Evolutionary conservation across 352 stramenopile species (phyloP), one percentile per base, ranked within the genome.

Genomic region (Phytophthora idaei): DNA sequence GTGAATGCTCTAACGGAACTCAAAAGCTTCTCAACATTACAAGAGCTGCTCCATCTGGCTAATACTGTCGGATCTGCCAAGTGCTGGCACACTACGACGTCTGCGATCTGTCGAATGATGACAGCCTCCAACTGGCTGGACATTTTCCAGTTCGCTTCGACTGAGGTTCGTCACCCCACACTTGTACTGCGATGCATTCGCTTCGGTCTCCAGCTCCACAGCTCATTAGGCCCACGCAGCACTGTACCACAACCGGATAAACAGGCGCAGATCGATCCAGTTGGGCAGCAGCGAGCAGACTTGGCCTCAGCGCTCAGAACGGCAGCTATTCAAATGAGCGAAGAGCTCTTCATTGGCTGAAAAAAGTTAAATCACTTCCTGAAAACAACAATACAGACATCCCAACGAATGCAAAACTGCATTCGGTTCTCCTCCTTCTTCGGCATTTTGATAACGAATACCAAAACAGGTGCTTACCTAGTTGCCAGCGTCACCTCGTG

Each of bases 71-170:
- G 60, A 1, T 69, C 56, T 31, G 70, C 48, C 39, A 77, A 64
- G 21, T 74, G 57, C 36, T 88, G 79, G 79, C 79, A 88, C 52
- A 54, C 45, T 1, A 66, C 69, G 11, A 76, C 79, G 14, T 67
- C 64, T 27, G 59, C 66, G 1, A 70, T 83, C 39, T 76, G 59
- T 21, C 32, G 60, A 14, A 39, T 69, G 29, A 71, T 84, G 27
- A 69, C 76, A 29, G 17, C 34, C 0, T 57, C 29, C 1, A 81
- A 72, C 36, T 85, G 76, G 71, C 42, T 65, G 7, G 12, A 48
- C 1, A 53, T 74, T 17, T 65, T 83, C 17, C 76, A 71, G 11
- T 53, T 78, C 3, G 73, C 69, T 14, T 67, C 44, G 11, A 59
- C 41, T 9, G 44, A 66, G 14, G 34, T 80, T 12, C 68, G 64